Evolutionary conservation across 2,329 filamentous ascomycete species (phyloP).

Genomic region (Hymenoscyphus fraxineus): DNA sequence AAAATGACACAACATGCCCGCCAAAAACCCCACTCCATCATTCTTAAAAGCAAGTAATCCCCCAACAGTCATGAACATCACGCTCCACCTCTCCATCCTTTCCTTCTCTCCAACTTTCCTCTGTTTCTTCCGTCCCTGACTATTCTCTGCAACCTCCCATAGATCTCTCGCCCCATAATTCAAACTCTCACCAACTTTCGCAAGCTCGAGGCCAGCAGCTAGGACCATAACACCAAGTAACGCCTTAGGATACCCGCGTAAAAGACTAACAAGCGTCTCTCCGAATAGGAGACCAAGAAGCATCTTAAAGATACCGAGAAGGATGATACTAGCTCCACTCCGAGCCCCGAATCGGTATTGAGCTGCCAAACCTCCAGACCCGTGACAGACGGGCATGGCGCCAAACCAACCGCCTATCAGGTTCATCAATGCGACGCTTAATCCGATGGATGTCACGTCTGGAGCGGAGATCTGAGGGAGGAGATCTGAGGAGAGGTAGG

Average conservation of each 20-base stretch:
- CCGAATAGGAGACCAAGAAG: constrained; percentile 72
- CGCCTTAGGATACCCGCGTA: constrained; percentile 69
- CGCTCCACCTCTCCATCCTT: constrained; percentile 72
- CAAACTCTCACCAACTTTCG: constrained; percentile 77
- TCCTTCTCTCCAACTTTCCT: constrained; percentile 62
- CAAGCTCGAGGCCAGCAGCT: constrained; percentile 82
- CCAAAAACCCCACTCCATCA: constrained; percentile 80
- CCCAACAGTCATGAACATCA: constrained; percentile 86
- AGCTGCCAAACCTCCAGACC: constrained; percentile 83
- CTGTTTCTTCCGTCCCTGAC: constrained; percentile 39
- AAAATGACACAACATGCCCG: constrained; percentile 75
- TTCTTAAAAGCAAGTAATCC: constrained; percentile 83
- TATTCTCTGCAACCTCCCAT: constrained; percentile 50
- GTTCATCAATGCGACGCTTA: constrained; percentile 83
- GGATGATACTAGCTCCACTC: constrained; percentile 76
- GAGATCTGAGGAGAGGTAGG: constrained; percentile 72
- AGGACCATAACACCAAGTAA: constrained; percentile 86
- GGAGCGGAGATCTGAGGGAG: constrained; percentile 66
- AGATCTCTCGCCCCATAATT: constrained; percentile 66
- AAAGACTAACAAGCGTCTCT: constrained; percentile 65
- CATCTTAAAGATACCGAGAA: constrained; percentile 75
- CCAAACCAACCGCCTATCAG: constrained; percentile 85
- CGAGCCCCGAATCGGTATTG: constrained; percentile 90
- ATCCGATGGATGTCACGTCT: constrained; percentile 70
- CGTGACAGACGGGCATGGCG: constrained; percentile 93